phyloP scores from a whole-genome alignment of 2,329 filamentous ascomycete species.

The Teratosphaeria epicoccoides region DNA sequence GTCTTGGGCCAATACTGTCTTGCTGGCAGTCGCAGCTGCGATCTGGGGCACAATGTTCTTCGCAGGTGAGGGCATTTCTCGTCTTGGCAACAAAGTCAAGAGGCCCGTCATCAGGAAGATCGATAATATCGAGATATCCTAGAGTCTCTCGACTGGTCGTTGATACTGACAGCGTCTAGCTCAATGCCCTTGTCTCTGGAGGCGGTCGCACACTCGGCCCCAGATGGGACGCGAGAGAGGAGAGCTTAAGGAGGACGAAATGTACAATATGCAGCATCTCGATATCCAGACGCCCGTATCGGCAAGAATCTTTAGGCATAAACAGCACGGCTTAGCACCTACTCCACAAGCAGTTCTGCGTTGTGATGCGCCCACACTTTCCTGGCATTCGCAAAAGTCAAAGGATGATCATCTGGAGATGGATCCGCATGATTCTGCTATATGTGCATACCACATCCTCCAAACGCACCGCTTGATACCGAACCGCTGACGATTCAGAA shows the following conservation, averaged over 20 bases:
- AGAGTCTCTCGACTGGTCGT: not conserved
- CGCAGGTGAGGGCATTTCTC: not conserved
- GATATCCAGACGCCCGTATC: not conserved
- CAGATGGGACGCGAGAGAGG: not conserved
- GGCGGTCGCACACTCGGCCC: not conserved
- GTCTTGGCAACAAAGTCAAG: not conserved
- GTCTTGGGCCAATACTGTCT: constrained; percentile 46
- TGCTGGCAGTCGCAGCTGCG: constrained; percentile 17
- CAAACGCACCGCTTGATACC: not conserved
- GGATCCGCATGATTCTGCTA: not conserved
- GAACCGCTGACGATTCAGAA: not conserved
- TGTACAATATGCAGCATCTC: not conserved
- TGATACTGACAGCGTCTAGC: not conserved
- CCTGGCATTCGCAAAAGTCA: not conserved
- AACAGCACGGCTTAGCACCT: not conserved
- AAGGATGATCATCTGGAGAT: not conserved
- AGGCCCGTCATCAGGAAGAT: not conserved
- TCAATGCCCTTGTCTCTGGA: not conserved
- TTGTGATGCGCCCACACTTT: not conserved
- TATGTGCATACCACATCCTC: not conserved
- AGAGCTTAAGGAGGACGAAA: not conserved
- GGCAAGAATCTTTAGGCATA: not conserved
- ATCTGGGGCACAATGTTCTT: constrained; percentile 9
- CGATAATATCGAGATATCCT: not conserved
- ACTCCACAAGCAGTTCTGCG: not conserved